A percentile compares a stretch with the other conserved stretches of the same genome.
Conservation (phyloP, 768 basidiomycete genomes). For the Boletus patriciae region DNA sequence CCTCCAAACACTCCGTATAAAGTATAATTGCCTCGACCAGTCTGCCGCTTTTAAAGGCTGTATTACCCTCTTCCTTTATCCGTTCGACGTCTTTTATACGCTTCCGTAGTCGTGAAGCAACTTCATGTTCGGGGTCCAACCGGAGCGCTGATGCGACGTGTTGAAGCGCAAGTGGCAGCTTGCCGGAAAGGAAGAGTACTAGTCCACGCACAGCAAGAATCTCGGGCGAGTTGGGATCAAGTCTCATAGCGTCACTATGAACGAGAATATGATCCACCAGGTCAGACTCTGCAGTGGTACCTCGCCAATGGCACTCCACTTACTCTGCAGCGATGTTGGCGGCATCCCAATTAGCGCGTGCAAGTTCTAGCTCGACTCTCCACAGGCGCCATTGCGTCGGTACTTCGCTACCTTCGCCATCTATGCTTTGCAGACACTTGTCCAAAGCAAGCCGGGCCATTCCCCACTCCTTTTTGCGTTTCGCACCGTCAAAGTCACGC, state of each 20-base stretch:
- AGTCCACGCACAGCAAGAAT: conserved; percentile 75
- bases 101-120: conserved; percentile 68
- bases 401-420: conserved; percentile 71
- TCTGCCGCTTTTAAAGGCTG: conserved; percentile 62
- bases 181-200: conserved; percentile 72
- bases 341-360: conserved; percentile 68
- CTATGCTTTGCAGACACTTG: conserved; percentile 69
- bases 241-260: conserved; percentile 69
- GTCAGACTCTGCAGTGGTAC: conserved; percentile 3
- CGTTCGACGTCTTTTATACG: conserved; percentile 81
- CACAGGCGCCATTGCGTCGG: conserved; percentile 80
- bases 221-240: conserved; percentile 74
- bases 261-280: background rate
- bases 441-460: conserved; percentile 80
- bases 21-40: conserved; percentile 62
- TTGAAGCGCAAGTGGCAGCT: conserved; percentile 67
- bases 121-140: conserved; percentile 74
- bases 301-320: conserved; percentile 32
- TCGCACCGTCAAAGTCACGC: conserved; percentile 58
- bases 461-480: conserved; percentile 66
- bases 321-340: conserved; percentile 76
- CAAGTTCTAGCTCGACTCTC: conserved; percentile 76
- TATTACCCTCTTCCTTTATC: conserved; percentile 83
- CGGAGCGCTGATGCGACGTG: conserved; percentile 72
- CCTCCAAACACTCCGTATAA: conserved; percentile 73